phyloP scores from a whole-genome alignment of 306 rosid genomes.

The Potentilla sterilis region DNA sequence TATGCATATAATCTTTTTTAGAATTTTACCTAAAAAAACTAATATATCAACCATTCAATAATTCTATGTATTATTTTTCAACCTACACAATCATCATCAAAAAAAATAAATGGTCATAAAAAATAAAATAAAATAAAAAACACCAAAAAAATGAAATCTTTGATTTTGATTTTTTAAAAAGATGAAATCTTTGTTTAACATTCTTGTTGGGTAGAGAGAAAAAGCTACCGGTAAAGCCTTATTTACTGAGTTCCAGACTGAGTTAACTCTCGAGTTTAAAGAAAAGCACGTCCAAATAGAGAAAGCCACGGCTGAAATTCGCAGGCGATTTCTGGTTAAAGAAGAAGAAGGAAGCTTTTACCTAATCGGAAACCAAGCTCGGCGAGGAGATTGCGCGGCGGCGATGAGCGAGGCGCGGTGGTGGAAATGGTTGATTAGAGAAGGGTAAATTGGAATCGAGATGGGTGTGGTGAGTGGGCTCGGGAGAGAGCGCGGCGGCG shows the following conservation, averaged over 20 bases:
- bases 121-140: not conserved
- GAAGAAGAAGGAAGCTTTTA: not conserved
- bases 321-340: not conserved
- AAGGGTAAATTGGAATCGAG: not conserved
- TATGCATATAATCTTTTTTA: not conserved
- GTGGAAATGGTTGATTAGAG: not conserved
- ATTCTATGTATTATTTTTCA: not conserved
- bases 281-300: not conserved
- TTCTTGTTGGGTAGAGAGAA: not conserved
- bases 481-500: not conserved
- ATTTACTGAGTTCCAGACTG: not conserved
- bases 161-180: not conserved
- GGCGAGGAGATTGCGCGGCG: not conserved
- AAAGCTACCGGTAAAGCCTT: not conserved
- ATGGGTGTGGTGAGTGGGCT: not conserved
- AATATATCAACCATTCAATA: not conserved
- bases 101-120: not conserved
- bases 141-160: not conserved
- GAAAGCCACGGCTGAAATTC: not conserved
- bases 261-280: not conserved
- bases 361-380: slow-evolving; percentile 10
- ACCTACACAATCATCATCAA: not conserved
- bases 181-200: not conserved
- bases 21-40: not conserved
- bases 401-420: not conserved